These are phyloP conservation scores for Vanderwaltozyma verrucispora DNA, from an alignment of 805 yeast species.

Conservation along the genomic window DNA sequence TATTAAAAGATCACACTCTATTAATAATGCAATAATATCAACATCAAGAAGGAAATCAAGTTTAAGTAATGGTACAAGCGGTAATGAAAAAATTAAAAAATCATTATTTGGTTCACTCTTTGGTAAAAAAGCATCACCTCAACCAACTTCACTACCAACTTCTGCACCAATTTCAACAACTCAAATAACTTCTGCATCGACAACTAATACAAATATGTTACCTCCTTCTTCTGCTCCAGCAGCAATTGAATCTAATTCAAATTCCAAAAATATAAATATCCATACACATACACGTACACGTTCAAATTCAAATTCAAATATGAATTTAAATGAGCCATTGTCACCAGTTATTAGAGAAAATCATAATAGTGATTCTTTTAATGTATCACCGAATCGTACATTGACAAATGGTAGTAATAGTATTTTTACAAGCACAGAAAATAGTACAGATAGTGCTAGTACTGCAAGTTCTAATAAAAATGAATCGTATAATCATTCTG, in stretches of 20 bases:
- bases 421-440: background rate
- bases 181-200: conserved; percentile 4
- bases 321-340: conserved; percentile 7
- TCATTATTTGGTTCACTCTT: conserved; percentile 22
- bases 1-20: conserved; percentile 8
- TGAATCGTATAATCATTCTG: conserved; percentile 17
- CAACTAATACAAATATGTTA: background rate
- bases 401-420: conserved; percentile 1
- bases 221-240: conserved; percentile 8
- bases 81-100: conserved; percentile 18
- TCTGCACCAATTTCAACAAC: background rate
- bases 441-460: background rate
- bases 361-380: background rate
- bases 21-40: conserved; percentile 4
- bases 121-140: conserved; percentile 11
- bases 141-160: background rate
- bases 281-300: too few relatives aligned
- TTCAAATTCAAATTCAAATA: background rate
- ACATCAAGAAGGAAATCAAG: background rate
- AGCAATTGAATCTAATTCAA: background rate
- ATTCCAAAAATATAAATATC: too few relatives aligned
- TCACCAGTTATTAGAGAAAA: background rate
- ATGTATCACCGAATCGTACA: background rate
- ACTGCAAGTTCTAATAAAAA: conserved; percentile 35
- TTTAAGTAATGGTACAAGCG: too few relatives aligned